These are phyloP conservation scores for Dalbergia cultrata DNA, from an alignment of 306 rosid species.

Conservation along the genomic window DNA sequence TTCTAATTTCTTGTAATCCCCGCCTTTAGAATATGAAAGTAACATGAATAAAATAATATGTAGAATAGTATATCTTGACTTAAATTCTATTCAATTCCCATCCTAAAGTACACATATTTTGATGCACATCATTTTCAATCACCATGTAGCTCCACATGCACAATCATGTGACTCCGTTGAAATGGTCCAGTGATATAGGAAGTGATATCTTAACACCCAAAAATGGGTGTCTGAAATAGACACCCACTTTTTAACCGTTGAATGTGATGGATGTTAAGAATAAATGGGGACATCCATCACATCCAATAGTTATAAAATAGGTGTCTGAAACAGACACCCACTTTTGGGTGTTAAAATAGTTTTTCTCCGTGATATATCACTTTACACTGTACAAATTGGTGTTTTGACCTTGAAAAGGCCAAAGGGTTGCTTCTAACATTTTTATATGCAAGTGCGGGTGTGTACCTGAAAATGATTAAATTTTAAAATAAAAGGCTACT, in stretches of 20 bases:
- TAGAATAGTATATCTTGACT: conserved; percentile 3
- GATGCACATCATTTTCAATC: conserved; percentile 42
- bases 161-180: conserved; percentile 51
- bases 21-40: background rate
- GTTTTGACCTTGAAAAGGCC: conserved; percentile 27
- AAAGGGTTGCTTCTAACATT: background rate
- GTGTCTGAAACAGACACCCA: no score
- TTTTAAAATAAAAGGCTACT: no score
- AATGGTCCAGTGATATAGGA: conserved; percentile 32
- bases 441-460: conserved; percentile 1
- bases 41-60: background rate
- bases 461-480: background rate
- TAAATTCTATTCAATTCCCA: conserved; percentile 27
- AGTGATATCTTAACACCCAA: no score
- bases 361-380: conserved; percentile 42
- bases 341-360: no score
- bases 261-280: no score
- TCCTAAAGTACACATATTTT: background rate
- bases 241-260: no score
- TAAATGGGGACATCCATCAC: no score
- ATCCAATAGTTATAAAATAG: no score
- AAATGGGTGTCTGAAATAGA: no score
- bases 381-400: conserved; percentile 32
- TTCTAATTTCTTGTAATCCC: conserved; percentile 17
- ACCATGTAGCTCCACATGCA: conserved; percentile 51